Evolutionary conservation across 169 alveolate genomes (phyloP).

Genomic region (Plasmodium gallinaceum): DNA sequence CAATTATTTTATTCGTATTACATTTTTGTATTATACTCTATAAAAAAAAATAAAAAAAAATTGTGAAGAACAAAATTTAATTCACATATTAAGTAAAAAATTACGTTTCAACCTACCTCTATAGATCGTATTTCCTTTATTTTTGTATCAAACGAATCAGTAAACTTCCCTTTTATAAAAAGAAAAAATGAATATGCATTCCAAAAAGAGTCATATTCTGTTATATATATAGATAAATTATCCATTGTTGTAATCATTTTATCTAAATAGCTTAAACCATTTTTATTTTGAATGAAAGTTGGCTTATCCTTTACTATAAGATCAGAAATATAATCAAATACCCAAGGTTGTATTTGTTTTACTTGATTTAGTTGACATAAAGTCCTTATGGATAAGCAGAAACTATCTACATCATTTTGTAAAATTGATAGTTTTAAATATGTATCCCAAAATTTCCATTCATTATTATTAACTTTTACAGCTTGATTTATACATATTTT

Average conservation of each 20-base stretch:
- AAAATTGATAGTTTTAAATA: constrained; percentile 76
- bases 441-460: constrained; percentile 87
- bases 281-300: constrained; percentile 38
- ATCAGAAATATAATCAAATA: constrained; percentile 43
- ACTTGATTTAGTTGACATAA: constrained; percentile 76
- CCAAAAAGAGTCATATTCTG: constrained; percentile 63
- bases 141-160: constrained; percentile 43
- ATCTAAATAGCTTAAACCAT: constrained; percentile 49
- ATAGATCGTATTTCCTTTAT: constrained; percentile 73
- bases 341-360: constrained; percentile 52
- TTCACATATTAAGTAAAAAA: not conserved
- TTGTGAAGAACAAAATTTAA: not conserved
- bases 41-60: not conserved
- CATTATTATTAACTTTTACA: constrained; percentile 79
- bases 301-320: constrained; percentile 69
- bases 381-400: constrained; percentile 78
- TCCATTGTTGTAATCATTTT: constrained; percentile 79
- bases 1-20: constrained; percentile 18
- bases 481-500: constrained; percentile 84
- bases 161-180: constrained; percentile 49
- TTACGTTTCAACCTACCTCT: constrained; percentile 21
- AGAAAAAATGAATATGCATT: constrained; percentile 63
- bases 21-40: constrained; percentile 72
- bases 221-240: constrained; percentile 46
- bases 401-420: constrained; percentile 82